These are phyloP conservation scores for Ceratocystis colombiana DNA, from an alignment of 2,329 filamentous ascomycete genomes.

Conservation along the genomic window DNA sequence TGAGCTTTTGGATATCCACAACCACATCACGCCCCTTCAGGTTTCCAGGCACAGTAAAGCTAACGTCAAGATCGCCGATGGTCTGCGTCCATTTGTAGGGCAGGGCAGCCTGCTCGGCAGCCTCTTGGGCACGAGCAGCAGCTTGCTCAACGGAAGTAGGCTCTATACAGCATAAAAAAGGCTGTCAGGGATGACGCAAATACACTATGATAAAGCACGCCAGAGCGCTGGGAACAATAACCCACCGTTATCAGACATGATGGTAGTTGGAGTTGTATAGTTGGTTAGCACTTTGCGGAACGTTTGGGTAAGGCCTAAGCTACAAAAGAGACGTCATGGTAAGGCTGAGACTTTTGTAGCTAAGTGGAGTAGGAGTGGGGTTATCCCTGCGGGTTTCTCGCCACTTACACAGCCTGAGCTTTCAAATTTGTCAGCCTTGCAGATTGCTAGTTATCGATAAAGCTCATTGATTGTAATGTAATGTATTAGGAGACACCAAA, in stretches of 20 bases:
- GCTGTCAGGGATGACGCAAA: background rate
- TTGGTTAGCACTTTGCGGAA: background rate
- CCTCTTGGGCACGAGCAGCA: slow-evolving; percentile 58
- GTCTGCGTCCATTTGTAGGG: slow-evolving; percentile 98
- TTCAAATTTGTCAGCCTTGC: slow-evolving; percentile 16
- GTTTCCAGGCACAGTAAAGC: slow-evolving; percentile 66
- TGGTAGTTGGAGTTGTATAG: background rate
- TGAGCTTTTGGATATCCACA: slow-evolving; percentile 70
- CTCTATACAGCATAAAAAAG: slow-evolving; percentile 34
- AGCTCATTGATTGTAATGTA: too few species aligned
- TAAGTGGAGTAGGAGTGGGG: background rate
- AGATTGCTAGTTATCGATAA: slow-evolving; percentile 6
- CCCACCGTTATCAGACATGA: slow-evolving; percentile 38
- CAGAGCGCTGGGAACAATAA: background rate
- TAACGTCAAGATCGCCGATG: slow-evolving; percentile 77
- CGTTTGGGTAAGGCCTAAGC: too few species aligned
- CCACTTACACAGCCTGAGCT: background rate
- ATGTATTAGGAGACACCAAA: background rate
- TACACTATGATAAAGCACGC: background rate
- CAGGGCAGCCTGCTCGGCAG: slow-evolving; percentile 76
- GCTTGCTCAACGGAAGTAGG: slow-evolving; percentile 47
- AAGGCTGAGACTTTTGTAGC: slow-evolving; percentile 30
- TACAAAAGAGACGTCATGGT: slow-evolving; percentile 23
- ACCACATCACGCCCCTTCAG: slow-evolving; percentile 75
- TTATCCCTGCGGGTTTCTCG: background rate